These are phyloP conservation scores for Pholiota conissans DNA, from an alignment of 768 basidiomycete genomes.

Conservation along the genomic window DNA sequence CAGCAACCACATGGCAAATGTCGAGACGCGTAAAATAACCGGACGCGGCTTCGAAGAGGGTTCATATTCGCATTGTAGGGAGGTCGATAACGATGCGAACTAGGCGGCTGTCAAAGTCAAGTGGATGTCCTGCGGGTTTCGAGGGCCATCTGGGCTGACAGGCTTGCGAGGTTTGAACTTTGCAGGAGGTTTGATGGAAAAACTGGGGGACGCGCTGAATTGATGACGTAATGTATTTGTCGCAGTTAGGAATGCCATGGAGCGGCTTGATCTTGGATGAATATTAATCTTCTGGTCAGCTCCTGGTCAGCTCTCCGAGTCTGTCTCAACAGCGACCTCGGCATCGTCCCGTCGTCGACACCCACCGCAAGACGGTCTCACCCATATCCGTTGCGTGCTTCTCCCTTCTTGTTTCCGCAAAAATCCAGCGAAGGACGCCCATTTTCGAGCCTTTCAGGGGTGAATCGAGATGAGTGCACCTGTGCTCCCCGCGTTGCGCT, in stretches of 20 bases:
- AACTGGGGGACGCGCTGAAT: constrained; percentile 8
- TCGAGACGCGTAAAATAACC: background rate
- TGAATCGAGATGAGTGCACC: constrained; percentile 38
- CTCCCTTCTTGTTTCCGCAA: background rate
- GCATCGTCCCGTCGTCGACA: background rate
- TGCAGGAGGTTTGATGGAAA: background rate
- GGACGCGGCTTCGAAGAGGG: background rate
- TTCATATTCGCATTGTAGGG: background rate
- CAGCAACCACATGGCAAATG: background rate
- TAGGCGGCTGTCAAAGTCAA: background rate
- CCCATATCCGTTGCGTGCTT: background rate
- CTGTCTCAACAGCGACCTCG: background rate
- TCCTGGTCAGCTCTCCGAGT: too few relatives aligned
- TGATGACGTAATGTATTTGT: constrained; percentile 29
- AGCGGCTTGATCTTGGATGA: constrained; percentile 5
- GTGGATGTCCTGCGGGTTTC: background rate
- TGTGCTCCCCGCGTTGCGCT: constrained; percentile 50
- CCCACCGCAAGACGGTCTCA: background rate
- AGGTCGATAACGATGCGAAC: background rate
- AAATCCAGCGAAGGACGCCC: background rate
- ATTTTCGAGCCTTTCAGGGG: constrained; percentile 8
- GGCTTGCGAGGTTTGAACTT: too few relatives aligned
- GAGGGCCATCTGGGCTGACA: background rate
- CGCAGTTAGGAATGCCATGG: constrained; percentile 22
- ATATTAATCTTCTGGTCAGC: background rate